phyloP scores from a whole-genome alignment of 305 asterid genomes.

The Fraxinus angustifolia region DNA sequence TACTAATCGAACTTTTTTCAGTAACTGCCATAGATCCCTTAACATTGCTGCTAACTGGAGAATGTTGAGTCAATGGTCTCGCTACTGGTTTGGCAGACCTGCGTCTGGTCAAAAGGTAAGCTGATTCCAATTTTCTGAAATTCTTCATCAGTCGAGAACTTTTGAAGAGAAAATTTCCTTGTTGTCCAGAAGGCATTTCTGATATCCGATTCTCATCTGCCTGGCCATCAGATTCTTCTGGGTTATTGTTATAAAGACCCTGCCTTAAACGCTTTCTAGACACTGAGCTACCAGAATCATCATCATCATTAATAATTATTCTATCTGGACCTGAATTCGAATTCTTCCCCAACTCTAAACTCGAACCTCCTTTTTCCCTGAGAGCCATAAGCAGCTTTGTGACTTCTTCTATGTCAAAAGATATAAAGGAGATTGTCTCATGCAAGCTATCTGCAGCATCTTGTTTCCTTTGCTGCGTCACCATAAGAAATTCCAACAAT shows the following conservation, averaged over 20 bases:
- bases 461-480: conserved; percentile 70
- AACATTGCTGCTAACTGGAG: conserved; percentile 48
- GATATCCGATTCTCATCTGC: conserved; percentile 33
- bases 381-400: conserved; percentile 53
- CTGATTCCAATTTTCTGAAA: conserved; percentile 74
- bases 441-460: conserved; percentile 58
- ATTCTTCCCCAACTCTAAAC: conserved; percentile 35
- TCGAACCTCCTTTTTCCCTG: conserved; percentile 41
- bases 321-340: conserved; percentile 30
- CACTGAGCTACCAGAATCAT: conserved; percentile 56
- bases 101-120: conserved; percentile 66
- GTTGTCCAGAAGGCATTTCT: conserved; percentile 35
- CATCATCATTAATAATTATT: conserved; percentile 36
- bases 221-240: conserved; percentile 35
- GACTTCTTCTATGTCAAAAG: conserved; percentile 82
- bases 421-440: conserved; percentile 57
- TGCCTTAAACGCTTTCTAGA: conserved; percentile 75
- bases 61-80: conserved; percentile 42
- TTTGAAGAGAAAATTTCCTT: conserved; percentile 46
- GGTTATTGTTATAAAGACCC: conserved; percentile 28
- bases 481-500: conserved; percentile 77
- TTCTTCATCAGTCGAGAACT: conserved; percentile 75
- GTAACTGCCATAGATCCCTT: conserved; percentile 49
- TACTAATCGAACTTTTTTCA: conserved; percentile 72
- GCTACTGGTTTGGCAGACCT: conserved; percentile 42